Percentiles rank a stretch among this genome's conserved stretches.
These are phyloP conservation scores for Chrysosporium queenslandicum DNA, from an alignment of 2,329 filamentous ascomycete species.

Conservation along the genomic window DNA sequence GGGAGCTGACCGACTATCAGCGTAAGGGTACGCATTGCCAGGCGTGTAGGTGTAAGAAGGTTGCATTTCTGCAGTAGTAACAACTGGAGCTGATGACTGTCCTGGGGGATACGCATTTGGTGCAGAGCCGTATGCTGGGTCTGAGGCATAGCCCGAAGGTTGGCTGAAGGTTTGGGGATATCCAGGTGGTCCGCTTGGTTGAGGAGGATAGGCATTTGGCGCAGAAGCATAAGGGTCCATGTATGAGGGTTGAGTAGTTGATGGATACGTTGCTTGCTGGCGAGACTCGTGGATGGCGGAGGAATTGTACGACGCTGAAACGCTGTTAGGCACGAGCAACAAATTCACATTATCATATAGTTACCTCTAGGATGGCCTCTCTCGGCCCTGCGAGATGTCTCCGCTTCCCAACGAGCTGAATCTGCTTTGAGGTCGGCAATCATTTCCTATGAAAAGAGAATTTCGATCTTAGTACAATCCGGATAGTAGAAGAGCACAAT, in stretches of 20 bases:
- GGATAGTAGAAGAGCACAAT: not conserved
- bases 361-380: constrained; percentile 35
- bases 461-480: not conserved
- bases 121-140: constrained; percentile 11
- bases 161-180: constrained; percentile 28
- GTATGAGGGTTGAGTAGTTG: constrained; percentile 2
- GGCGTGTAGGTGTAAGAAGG: constrained; percentile 32
- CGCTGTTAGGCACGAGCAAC: constrained; percentile 32
- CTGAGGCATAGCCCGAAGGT: constrained; percentile 25
- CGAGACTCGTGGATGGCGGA: constrained; percentile 33
- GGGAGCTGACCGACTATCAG: constrained; percentile 29
- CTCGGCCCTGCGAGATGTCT: constrained; percentile 33
- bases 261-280: constrained; percentile 22
- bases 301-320: constrained; percentile 29
- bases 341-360: constrained; percentile 31
- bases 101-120: constrained; percentile 19
- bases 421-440: constrained; percentile 46
- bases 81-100: constrained; percentile 28
- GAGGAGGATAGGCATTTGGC: constrained; percentile 26
- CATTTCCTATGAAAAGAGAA: constrained; percentile 38
- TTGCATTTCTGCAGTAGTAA: constrained; percentile 32
- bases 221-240: constrained; percentile 23
- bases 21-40: constrained; percentile 27
- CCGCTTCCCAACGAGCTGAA: constrained; percentile 43
- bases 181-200: constrained; percentile 28